phyloP scores from a whole-genome alignment of 192 early-diverging fungal species.

The Backusella tuberculispora region DNA sequence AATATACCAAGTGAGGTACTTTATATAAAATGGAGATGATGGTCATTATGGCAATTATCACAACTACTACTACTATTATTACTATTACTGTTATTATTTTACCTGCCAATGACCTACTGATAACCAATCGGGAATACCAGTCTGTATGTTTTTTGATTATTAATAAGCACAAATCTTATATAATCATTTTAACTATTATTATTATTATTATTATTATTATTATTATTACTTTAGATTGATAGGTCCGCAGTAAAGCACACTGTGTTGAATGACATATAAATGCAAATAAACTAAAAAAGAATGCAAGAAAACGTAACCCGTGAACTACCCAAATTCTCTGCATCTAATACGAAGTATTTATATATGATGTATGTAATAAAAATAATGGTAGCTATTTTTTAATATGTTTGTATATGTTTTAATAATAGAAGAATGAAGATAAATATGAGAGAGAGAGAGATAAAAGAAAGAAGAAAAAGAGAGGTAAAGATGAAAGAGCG shows the following conservation, averaged over 20 bases:
- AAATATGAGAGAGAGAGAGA: not conserved
- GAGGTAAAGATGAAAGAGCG: not conserved
- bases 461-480: not conserved
- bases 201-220: not conserved
- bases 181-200: not conserved
- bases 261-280: constrained; percentile 16
- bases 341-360: not conserved
- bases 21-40: not conserved
- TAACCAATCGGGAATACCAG: constrained; percentile 25
- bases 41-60: not conserved
- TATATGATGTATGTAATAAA: not conserved
- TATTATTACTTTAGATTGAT: constrained; percentile 12
- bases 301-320: not conserved
- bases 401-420: not conserved
- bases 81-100: not conserved
- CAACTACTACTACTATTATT: not conserved
- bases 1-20: constrained; percentile 32
- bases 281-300: not conserved
- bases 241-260: not conserved
- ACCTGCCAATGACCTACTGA: constrained; percentile 34
- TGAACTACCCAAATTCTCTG: constrained; percentile 7
- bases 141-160: constrained; percentile 1
- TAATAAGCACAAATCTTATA: not conserved
- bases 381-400: not conserved
- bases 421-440: not conserved